Evolutionary conservation across 192 early-diverging fungal genomes (phyloP).

Genomic region (Kappamyces sp.): DNA sequence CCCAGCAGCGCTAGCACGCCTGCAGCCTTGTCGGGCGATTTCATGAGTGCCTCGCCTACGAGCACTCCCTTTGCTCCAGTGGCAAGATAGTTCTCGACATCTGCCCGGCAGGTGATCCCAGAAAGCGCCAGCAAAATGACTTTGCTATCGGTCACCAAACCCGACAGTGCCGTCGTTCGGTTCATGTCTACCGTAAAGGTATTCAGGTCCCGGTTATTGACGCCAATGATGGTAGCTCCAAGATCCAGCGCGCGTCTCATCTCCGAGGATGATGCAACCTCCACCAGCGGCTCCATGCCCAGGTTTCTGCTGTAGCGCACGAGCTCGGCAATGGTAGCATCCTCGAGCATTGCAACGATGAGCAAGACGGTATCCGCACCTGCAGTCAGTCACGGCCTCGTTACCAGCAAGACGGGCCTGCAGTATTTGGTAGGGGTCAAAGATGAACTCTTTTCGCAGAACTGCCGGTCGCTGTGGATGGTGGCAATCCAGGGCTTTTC

Average conservation of each 20-base stretch:
- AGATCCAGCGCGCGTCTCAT: slow-evolving; percentile 78
- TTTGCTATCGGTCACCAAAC: slow-evolving; percentile 63
- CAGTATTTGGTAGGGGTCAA: slow-evolving; percentile 91
- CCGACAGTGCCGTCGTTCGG: slow-evolving; percentile 72
- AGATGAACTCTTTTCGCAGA: slow-evolving; percentile 95
- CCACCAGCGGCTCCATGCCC: slow-evolving; percentile 98
- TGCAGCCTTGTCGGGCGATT: slow-evolving; percentile 59
- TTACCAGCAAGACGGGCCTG: slow-evolving; percentile 93
- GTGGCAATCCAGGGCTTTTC: slow-evolving; percentile 54
- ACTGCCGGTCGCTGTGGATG: slow-evolving; percentile 77
- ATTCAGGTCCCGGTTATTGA: slow-evolving; percentile 97
- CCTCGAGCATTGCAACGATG: slow-evolving; percentile 89
- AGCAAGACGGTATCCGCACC: slow-evolving; percentile 95
- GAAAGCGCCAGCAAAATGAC: slow-evolving; percentile 82
- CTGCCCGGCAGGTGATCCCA: slow-evolving; percentile 76
- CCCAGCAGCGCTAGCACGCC: slow-evolving; percentile 73
- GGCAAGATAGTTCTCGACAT: slow-evolving; percentile 74
- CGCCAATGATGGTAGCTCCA: slow-evolving; percentile 86
- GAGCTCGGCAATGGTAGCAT: slow-evolving; percentile 56
- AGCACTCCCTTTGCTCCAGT: slow-evolving; percentile 77
- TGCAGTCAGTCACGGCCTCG: slow-evolving; percentile 84
- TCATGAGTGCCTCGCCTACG: slow-evolving; percentile 96
- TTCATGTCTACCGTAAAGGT: slow-evolving; percentile 92
- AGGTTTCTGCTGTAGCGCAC: slow-evolving; percentile 69
- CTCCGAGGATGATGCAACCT: slow-evolving; percentile 88